Percentiles rank a stretch among this genome's conserved stretches.
phyloP scores from a whole-genome alignment of 1,139 yeast genomes.

The Scheffersomyces quercinus region DNA sequence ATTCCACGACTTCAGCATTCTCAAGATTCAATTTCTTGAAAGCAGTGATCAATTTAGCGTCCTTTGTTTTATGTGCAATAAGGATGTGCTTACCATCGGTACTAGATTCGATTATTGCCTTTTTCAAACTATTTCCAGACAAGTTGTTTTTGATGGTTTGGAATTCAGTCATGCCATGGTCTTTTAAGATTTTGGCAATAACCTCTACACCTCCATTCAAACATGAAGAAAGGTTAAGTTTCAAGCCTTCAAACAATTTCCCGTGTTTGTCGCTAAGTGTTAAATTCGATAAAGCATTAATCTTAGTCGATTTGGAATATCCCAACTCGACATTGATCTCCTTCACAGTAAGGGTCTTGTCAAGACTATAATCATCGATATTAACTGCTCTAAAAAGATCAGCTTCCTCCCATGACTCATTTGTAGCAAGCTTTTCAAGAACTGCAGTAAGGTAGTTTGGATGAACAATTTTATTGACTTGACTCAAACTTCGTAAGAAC shows the following conservation, averaged over 20 bases:
- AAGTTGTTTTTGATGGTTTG: slow-evolving; percentile 28
- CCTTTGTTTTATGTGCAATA: slow-evolving; percentile 44
- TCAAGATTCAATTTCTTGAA: slow-evolving; percentile 32
- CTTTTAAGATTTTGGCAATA: slow-evolving; percentile 58
- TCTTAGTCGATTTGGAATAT: slow-evolving; percentile 10
- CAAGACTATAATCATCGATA: slow-evolving; percentile 36
- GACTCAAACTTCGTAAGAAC: slow-evolving; percentile 54
- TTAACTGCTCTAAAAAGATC: slow-evolving; percentile 20
- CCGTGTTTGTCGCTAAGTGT: slow-evolving; percentile 30
- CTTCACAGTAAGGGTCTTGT: slow-evolving; percentile 29
- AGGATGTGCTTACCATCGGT: slow-evolving; percentile 23
- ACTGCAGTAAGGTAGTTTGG: slow-evolving; percentile 50
- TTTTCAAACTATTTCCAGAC: slow-evolving; percentile 8
- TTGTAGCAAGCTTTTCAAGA: slow-evolving; percentile 21
- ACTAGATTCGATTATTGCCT: slow-evolving; percentile 7
- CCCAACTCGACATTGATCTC: slow-evolving; percentile 39
- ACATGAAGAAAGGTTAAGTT: slow-evolving; percentile 59
- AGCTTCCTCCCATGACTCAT: slow-evolving; percentile 19
- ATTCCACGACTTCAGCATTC: slow-evolving; percentile 46
- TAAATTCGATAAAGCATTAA: slow-evolving; percentile 20
- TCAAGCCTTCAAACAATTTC: slow-evolving; percentile 44
- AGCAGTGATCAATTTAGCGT: slow-evolving; percentile 42
- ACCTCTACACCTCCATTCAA: slow-evolving; percentile 69
- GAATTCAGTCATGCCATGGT: slow-evolving; percentile 59
- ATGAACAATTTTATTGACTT: slow-evolving; percentile 42